Evolutionary conservation across 345 rosid genomes (phyloP).

Genomic region (Clausena lansium): DNA sequence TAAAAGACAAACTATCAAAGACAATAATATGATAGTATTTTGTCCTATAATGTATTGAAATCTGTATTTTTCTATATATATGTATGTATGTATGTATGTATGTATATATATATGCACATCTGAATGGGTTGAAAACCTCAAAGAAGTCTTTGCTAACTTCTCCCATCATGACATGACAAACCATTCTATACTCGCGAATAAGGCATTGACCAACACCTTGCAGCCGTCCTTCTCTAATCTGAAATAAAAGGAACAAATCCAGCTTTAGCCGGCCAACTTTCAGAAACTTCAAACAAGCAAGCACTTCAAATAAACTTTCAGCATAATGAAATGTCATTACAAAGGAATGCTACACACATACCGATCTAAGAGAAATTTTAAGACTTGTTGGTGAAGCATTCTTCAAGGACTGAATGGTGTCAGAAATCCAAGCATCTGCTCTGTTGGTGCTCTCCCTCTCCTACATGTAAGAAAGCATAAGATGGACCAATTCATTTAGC

Average conservation of each 20-base stretch:
- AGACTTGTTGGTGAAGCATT: conserved; percentile 89
- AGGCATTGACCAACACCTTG: conserved; percentile 86
- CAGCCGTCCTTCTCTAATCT: conserved; percentile 91
- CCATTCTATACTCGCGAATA: conserved; percentile 80
- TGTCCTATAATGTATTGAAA: too few species aligned
- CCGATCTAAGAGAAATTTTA: conserved; percentile 79
- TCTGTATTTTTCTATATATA: too few species aligned
- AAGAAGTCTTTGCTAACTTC: conserved; percentile 81
- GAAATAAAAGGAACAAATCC: conserved; percentile 26
- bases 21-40: background rate
- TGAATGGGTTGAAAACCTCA: conserved; percentile 50
- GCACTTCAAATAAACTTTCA: background rate
- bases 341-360: conserved; percentile 25
- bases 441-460: conserved; percentile 47
- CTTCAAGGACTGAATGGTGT: conserved; percentile 52
- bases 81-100: too few species aligned
- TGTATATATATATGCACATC: too few species aligned
- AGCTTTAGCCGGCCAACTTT: background rate
- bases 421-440: conserved; percentile 56
- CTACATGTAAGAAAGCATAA: conserved; percentile 29
- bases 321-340: background rate
- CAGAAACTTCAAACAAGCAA: background rate
- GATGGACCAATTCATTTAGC: conserved; percentile 6
- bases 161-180: conserved; percentile 75
- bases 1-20: background rate